Conservation (phyloP, 2,329 filamentous ascomycete genomes). For the Epichloe typhina region DNA sequence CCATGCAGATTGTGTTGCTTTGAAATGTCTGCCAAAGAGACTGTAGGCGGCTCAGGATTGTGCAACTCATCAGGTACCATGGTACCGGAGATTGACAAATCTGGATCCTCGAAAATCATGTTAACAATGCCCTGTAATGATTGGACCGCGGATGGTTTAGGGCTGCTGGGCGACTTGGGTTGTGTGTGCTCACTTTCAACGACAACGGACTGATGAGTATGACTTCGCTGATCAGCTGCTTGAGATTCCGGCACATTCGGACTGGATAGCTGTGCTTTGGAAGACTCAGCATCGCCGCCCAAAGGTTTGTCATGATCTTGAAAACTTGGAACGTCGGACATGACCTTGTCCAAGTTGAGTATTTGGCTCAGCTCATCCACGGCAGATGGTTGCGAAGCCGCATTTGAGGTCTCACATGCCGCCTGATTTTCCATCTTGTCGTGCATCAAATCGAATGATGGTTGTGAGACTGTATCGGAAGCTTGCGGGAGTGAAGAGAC, state of each 20-base stretch:
- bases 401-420: not conserved
- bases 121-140: conserved; percentile 11
- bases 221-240: not conserved
- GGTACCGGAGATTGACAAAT: conserved; percentile 8
- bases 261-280: not conserved
- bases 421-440: conserved; percentile 3
- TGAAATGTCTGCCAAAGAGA: conserved; percentile 27
- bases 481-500: not conserved
- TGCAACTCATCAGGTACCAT: conserved; percentile 11
- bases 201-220: not conserved
- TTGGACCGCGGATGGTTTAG: conserved; percentile 11
- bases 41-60: conserved; percentile 16
- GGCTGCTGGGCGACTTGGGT: conserved; percentile 1
- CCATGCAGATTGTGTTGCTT: conserved; percentile 14
- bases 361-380: conserved; percentile 9
- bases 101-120: conserved; percentile 9
- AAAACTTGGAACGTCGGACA: not conserved
- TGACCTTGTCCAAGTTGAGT: conserved; percentile 7
- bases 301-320: not conserved
- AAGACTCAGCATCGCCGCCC: not conserved
- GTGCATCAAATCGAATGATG: not conserved
- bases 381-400: conserved; percentile 2
- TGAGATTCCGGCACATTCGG: not conserved
- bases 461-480: not conserved
- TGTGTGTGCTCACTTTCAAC: conserved; percentile 1